Evolutionary conservation across 768 basidiomycete genomes (phyloP), one percentile per base, ranked within the genome.

Genomic region (Phlebiopsis flavidoalba): DNA sequence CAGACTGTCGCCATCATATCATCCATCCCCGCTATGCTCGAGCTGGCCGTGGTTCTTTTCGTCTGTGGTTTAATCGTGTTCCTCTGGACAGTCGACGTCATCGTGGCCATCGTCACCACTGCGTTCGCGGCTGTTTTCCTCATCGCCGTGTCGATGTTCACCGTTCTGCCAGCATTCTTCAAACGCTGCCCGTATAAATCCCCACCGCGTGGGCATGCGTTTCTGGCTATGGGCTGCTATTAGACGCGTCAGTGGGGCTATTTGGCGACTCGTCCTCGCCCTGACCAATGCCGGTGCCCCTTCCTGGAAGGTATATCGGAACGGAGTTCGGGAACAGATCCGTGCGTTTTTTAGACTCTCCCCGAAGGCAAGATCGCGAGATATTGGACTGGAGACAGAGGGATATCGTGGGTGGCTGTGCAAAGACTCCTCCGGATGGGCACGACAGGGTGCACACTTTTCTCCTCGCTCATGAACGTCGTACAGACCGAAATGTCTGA

Each of bases 111-210:
- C 17, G 57, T 48, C 47, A 35, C 48, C 35, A 48, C 57, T 12
- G 36, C 48, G 15, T 35, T 24, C 24, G n/a, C 36, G 5, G 46
- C 24, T 15, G 21, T 49, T 6, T 43, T 58, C n/a, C 57, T 58
- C 17, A 4, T 50, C 12, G 8, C 46, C 11, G 17, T 48, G 15
- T 14, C 46, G 15, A 37, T 24, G 5, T n/a, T 58, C 14, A 58
- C 57, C 1, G 2, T 49, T 14, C 57, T 58, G 1, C 57, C 57
- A 3, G 46, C 57, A 4, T 35, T 58, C 31, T 47, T 15, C 47
- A 48, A 36, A 15, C 57, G 45, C 15, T 58, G 57, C 15, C 57
- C 57, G 8, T 58, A 58, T 15, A 48, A 49, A 31, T 58, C 57
- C 57, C 57, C 6, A 58, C 57, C 17, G 57, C 46, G 5, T 58